Evolutionary conservation across 2,329 filamentous ascomycete species (phyloP).

Genomic region (Didymella glomerata): DNA sequence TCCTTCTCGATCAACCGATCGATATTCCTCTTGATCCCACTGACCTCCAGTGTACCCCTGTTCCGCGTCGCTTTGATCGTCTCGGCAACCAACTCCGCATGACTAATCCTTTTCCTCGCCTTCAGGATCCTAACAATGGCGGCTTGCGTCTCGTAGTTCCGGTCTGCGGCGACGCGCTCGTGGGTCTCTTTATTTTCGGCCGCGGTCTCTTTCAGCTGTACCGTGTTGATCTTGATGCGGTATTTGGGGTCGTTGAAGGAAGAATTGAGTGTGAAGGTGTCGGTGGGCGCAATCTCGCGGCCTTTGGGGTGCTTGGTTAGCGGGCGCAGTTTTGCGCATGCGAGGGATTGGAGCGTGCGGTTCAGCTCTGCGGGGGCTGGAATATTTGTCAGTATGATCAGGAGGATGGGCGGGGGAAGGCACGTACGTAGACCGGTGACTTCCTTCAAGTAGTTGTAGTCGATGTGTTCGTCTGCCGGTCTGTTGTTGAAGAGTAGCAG

Average conservation of each 20-base stretch:
- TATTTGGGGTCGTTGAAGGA: constrained; percentile 81
- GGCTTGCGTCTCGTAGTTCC: constrained; percentile 96
- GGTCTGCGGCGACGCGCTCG: constrained; percentile 84
- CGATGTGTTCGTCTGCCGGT: constrained; percentile 68
- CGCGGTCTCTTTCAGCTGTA: constrained; percentile 94
- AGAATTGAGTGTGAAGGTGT: constrained; percentile 85
- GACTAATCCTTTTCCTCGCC: constrained; percentile 84
- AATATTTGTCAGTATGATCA: constrained; percentile 21
- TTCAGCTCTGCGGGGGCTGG: constrained; percentile 77
- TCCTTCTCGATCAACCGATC: constrained; percentile 72
- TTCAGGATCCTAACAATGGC: constrained; percentile 98
- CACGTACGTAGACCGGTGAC: constrained; percentile 74
- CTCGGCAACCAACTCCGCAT: constrained; percentile 87
- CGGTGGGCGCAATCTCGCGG: constrained; percentile 77
- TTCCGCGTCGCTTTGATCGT: constrained; percentile 90
- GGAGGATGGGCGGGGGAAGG: neutral
- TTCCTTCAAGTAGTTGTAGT: constrained; percentile 77
- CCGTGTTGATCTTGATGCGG: constrained; percentile 97
- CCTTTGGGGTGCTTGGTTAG: constrained; percentile 86
- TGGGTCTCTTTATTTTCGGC: constrained; percentile 95
- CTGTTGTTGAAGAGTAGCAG: constrained; percentile 87
- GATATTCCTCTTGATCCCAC: constrained; percentile 95
- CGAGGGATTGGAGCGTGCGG: constrained; percentile 92
- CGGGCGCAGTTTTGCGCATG: constrained; percentile 87
- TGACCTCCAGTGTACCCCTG: constrained; percentile 83